Evolutionary conservation across 2,329 filamentous ascomycete genomes (phyloP).

Genomic region (Sporothrix pallida): DNA sequence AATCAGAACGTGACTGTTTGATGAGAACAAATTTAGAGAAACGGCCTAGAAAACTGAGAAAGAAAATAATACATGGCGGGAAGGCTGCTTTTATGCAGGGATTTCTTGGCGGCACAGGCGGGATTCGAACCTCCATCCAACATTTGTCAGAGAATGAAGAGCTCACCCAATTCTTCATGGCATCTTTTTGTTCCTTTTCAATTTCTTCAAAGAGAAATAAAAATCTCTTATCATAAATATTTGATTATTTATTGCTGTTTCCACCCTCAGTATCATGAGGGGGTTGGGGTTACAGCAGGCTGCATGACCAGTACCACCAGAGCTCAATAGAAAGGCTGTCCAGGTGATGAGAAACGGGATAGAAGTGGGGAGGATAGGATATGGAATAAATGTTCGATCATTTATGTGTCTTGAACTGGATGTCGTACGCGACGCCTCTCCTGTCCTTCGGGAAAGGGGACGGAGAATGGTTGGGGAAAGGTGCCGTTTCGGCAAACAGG

Average conservation of each 20-base stretch:
- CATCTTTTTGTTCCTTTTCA: too few relatives aligned
- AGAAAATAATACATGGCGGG: not conserved
- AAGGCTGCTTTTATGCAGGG: not conserved
- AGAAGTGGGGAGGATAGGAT: not conserved
- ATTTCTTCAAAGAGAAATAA: too few relatives aligned
- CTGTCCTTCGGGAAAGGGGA: not conserved
- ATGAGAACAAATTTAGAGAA: too few relatives aligned
- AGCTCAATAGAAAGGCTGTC: not conserved
- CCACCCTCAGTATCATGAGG: not conserved
- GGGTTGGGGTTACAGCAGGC: not conserved
- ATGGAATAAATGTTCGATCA: not conserved
- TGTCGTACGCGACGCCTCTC: not conserved
- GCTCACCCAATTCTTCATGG: too few relatives aligned
- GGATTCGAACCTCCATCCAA: too few relatives aligned
- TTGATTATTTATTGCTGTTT: too few relatives aligned
- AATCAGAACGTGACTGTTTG: not conserved
- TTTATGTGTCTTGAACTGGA: too few relatives aligned
- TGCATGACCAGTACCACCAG: not conserved
- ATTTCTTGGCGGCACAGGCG: not conserved
- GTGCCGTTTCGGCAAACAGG: conserved; percentile 12
- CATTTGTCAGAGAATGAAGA: too few relatives aligned
- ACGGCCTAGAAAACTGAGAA: not conserved
- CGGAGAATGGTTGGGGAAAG: not conserved
- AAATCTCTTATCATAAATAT: too few relatives aligned
- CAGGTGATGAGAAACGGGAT: conserved; percentile 9